Conservation (phyloP, 2,329 filamentous ascomycete genomes). For the Neonectria sp. region DNA sequence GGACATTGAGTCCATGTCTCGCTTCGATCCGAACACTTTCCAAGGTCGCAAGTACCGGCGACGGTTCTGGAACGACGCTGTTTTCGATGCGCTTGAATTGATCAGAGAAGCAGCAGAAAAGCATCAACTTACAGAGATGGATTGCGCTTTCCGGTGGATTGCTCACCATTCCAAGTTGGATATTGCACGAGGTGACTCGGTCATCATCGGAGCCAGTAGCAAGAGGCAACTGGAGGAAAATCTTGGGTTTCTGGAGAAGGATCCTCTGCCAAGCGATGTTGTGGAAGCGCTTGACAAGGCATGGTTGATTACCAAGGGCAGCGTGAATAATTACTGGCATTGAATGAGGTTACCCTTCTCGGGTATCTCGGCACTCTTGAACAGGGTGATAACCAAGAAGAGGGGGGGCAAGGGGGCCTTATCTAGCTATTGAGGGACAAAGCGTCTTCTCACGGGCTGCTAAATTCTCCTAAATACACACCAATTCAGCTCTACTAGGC, state of each 20-base stretch:
- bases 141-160: slow-evolving; percentile 78
- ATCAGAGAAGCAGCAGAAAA: slow-evolving; percentile 76
- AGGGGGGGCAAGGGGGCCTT: background rate
- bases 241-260: slow-evolving; percentile 66
- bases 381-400: slow-evolving; percentile 1
- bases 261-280: slow-evolving; percentile 80
- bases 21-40: slow-evolving; percentile 40
- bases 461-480: background rate
- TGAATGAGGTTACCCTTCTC: background rate
- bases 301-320: slow-evolving; percentile 24
- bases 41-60: slow-evolving; percentile 25
- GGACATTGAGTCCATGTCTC: slow-evolving; percentile 40
- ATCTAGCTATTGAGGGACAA: background rate
- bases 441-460: background rate
- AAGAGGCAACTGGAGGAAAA: slow-evolving; percentile 66
- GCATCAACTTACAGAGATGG: slow-evolving; percentile 75
- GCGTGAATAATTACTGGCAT: slow-evolving; percentile 51
- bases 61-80: slow-evolving; percentile 74
- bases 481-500: background rate
- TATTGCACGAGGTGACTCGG: slow-evolving; percentile 60
- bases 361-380: slow-evolving; percentile 4
- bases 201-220: slow-evolving; percentile 67
- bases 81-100: slow-evolving; percentile 70
- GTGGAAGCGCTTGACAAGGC: slow-evolving; percentile 61
- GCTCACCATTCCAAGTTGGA: slow-evolving; percentile 74